Evolutionary conservation across 257 asterid genomes (phyloP).

Genomic region (Phtheirospermum japonicum): DNA sequence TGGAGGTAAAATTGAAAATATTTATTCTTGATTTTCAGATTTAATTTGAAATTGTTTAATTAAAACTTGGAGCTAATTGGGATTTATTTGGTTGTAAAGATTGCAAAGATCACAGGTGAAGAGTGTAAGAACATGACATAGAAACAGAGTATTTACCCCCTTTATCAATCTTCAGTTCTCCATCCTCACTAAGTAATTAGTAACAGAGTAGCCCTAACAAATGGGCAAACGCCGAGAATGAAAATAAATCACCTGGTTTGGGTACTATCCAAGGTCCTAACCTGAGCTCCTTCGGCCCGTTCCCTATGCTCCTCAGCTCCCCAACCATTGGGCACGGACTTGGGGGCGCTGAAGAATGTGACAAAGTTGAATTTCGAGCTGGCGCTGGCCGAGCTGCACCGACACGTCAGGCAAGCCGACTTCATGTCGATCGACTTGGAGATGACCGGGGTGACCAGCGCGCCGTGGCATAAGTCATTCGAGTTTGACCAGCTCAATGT

Average conservation of each 20-base stretch:
- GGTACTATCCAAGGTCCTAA: conserved; percentile 32
- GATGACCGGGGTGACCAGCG: conserved; percentile 91
- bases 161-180: too few species aligned
- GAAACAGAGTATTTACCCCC: too few species aligned
- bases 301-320: conserved; percentile 40
- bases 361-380: conserved; percentile 73
- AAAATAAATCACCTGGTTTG: conserved; percentile 33
- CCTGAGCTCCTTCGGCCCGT: conserved; percentile 32
- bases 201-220: too few species aligned
- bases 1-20: too few species aligned
- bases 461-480: conserved; percentile 87
- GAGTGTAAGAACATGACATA: too few species aligned
- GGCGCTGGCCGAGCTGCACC: conserved; percentile 62
- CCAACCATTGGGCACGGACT: conserved; percentile 36
- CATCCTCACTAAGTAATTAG: too few species aligned
- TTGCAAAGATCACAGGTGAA: too few species aligned
- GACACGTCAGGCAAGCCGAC: conserved; percentile 68
- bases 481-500: conserved; percentile 76
- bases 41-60: too few species aligned
- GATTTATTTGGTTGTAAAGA: too few species aligned
- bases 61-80: too few species aligned
- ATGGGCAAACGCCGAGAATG: conserved; percentile 31
- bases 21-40: too few species aligned
- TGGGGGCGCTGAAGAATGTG: conserved; percentile 75
- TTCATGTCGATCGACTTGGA: conserved; percentile 91